Conservation (phyloP, 495 filamentous ascomycete species). For the Penicillium bialowiezense region DNA sequence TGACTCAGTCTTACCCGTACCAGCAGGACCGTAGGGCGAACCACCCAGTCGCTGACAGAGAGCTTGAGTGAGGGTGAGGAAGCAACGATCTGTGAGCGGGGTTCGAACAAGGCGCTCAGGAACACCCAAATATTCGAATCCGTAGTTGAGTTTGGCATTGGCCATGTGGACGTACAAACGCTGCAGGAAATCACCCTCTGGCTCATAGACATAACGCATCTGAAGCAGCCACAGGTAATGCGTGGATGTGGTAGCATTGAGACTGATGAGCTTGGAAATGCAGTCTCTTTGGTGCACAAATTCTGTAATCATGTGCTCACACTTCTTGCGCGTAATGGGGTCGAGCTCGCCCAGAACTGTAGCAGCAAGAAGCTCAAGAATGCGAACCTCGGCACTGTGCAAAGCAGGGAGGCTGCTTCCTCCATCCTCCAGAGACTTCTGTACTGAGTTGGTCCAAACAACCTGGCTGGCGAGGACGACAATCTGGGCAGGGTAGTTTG, state of each 20-base stretch:
- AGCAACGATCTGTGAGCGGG: slow-evolving; percentile 94
- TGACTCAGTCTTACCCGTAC: slow-evolving; percentile 99
- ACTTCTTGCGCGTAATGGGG: slow-evolving; percentile 85
- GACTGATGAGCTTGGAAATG: slow-evolving; percentile 75
- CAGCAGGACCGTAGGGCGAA: slow-evolving; percentile 94
- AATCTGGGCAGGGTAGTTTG: slow-evolving; percentile 84
- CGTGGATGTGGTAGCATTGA: slow-evolving; percentile 69
- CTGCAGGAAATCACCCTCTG: slow-evolving; percentile 76
- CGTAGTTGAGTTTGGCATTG: slow-evolving; percentile 91
- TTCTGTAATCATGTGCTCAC: slow-evolving; percentile 97
- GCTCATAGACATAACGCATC: slow-evolving; percentile 90
- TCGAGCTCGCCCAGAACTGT: slow-evolving; percentile 92
- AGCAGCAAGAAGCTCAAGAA: slow-evolving; percentile 78
- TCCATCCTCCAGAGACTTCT: slow-evolving; percentile 66
- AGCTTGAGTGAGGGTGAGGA: slow-evolving; percentile 94
- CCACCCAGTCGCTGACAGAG: slow-evolving; percentile 92
- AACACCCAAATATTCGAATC: slow-evolving; percentile 96
- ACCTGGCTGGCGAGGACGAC: slow-evolving; percentile 94
- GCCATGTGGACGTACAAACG: slow-evolving; percentile 94
- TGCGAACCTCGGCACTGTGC: slow-evolving; percentile 70
- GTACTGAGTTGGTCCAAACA: slow-evolving; percentile 85
- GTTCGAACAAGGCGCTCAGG: slow-evolving; percentile 94
- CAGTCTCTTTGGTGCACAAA: slow-evolving; percentile 95
- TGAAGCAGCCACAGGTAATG: slow-evolving; percentile 95
- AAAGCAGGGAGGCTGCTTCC: slow-evolving; percentile 64